These are phyloP conservation scores for Aspergillus japonicus DNA, from an alignment of 2,329 filamentous ascomycete species.

Conservation along the genomic window DNA sequence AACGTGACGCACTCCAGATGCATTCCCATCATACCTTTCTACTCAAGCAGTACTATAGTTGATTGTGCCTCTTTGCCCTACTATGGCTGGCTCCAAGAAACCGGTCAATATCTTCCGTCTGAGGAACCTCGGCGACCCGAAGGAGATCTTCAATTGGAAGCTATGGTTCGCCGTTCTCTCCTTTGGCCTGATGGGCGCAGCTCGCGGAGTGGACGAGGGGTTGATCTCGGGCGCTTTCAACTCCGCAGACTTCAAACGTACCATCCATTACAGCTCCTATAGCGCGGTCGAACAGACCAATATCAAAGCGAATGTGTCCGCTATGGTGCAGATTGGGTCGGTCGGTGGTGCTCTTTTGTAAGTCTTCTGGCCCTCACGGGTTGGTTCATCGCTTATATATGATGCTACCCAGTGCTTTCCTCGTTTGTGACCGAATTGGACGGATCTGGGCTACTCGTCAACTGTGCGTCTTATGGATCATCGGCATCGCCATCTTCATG, in stretches of 20 bases:
- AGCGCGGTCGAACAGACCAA: constrained; percentile 58
- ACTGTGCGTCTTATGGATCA: constrained; percentile 44
- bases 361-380: constrained; percentile 15
- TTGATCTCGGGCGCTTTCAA: constrained; percentile 71
- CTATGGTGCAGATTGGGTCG: constrained; percentile 78
- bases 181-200: constrained; percentile 73
- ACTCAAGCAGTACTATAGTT: background rate
- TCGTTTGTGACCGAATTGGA: constrained; percentile 50
- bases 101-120: constrained; percentile 58
- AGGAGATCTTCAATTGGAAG: constrained; percentile 72
- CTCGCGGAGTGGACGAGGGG: constrained; percentile 76
- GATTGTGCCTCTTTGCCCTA: background rate
- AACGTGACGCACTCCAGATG: background rate
- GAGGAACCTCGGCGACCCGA: constrained; percentile 64
- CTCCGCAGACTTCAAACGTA: constrained; percentile 61
- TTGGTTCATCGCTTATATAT: background rate
- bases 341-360: constrained; percentile 67
- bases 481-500: constrained; percentile 47
- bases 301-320: constrained; percentile 74
- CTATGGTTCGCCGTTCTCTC: constrained; percentile 74
- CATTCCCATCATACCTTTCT: background rate
- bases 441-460: constrained; percentile 42
- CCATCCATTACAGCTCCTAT: constrained; percentile 59
- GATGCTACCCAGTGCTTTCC: constrained; percentile 43
- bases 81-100: constrained; percentile 28